Base-by-base conservation (phyloP, 2,329 filamentous ascomycete species). In the Ascocoryne sarcoides region DNA sequence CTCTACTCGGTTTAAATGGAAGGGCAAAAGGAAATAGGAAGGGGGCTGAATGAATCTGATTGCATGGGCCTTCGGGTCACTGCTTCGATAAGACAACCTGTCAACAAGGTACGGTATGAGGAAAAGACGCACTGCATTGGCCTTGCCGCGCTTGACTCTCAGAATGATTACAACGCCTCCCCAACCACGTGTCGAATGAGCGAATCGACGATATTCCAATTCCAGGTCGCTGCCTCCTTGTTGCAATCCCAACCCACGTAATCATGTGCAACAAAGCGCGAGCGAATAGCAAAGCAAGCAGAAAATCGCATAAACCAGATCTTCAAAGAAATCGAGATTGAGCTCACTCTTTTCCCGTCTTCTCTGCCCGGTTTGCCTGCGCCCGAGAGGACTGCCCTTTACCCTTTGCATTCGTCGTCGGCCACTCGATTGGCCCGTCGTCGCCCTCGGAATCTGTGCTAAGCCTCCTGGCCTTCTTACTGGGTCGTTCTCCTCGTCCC, bases 371-470 rank as follows among this genome's bases (percentile, higher is more conserved):
- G 7, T 28, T 34, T 43, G 36, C 32, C 37, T 18, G 28, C 12
- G 12, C 12, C 12, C 23, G 23, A n/a, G n/a, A n/a, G 23, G 23
- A 26, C 39, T 46, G 40, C 20, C 18, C 37, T 33, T 35, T 36
- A 17, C 30, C 39, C 28, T 41, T 46, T n/a, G n/a, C n/a, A n/a
- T n/a, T n/a, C 10, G 29, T 37, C 45, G 42, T 50, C 47, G 29
- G 40, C 39, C 15, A 35, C 35, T 18, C 32, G 42, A 7, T 49
- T 26, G 23, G 23, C 23, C 23, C 45, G 10, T 43, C 44, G 14
- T 39, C 37, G 15, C 51, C 50, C 34, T 54, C 53, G n/a, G 49
- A 53, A 33, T 55, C 53, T 12, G 50, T 54, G 45, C 53, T 54
- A 28, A 54, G 43, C 39, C 48, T 49, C 33, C 50, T 43, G 23